phyloP scores from a whole-genome alignment of 352 stramenopile genomes.

The Phytophthora cactorum region DNA sequence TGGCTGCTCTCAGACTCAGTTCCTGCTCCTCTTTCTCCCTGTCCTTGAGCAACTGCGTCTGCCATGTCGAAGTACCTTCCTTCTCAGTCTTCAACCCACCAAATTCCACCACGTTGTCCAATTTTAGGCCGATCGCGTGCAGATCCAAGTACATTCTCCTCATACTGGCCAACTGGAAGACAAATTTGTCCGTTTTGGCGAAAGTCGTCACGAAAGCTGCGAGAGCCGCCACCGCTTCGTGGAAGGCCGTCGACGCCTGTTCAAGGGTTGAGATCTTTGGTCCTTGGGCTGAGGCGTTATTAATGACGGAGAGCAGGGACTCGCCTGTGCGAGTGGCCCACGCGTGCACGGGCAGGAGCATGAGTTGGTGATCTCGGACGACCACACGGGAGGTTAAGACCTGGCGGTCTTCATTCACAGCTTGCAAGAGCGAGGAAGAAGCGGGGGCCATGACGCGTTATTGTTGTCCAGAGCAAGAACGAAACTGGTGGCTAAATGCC shows the following conservation, averaged over 20 bases:
- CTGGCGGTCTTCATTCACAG: not conserved
- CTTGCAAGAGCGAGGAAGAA: not conserved
- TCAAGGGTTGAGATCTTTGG: not conserved
- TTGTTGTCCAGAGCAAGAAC: too few species aligned
- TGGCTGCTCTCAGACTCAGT: too few species aligned
- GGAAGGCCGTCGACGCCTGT: not conserved
- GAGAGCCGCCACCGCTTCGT: not conserved
- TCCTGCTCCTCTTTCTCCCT: too few species aligned
- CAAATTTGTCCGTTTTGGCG: conserved; percentile 22
- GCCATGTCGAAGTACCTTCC: too few species aligned
- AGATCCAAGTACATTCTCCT: too few species aligned
- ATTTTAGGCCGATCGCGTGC: too few species aligned
- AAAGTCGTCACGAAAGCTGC: conserved; percentile 22
- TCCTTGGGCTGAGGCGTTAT: not conserved
- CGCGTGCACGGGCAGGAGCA: conserved; percentile 14
- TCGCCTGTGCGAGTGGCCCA: conserved; percentile 5
- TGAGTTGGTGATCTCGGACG: conserved; percentile 10
- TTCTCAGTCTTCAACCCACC: too few species aligned
- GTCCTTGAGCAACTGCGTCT: too few species aligned
- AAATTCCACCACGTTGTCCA: too few species aligned
- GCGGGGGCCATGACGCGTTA: not conserved
- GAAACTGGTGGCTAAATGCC: too few species aligned
- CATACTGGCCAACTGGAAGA: not conserved
- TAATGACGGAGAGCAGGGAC: not conserved
- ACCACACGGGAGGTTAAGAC: conserved; percentile 2